These are phyloP conservation scores for Podospora pseudocomata DNA, from an alignment of 495 filamentous ascomycete species.

Conservation along the genomic window DNA sequence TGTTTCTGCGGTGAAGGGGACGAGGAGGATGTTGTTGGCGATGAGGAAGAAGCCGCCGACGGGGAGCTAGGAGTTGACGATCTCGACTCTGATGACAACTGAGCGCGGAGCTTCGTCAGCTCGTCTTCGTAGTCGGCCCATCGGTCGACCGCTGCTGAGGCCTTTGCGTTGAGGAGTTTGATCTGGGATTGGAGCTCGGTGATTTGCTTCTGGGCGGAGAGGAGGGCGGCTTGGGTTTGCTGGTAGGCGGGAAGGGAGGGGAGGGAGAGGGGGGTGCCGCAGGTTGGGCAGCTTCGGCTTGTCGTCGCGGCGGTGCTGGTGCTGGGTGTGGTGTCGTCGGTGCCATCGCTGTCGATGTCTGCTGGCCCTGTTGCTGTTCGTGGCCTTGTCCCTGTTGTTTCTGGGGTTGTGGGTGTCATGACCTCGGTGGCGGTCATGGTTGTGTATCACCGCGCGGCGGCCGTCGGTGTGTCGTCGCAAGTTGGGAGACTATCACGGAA, in stretches of 20 bases:
- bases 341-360: background rate
- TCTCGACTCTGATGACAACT: conserved; percentile 13
- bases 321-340: background rate
- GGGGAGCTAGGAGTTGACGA: background rate
- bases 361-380: background rate
- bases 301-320: background rate
- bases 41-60: background rate
- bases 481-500: background rate
- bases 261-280: conserved; percentile 36
- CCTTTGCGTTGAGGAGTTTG: conserved; percentile 67
- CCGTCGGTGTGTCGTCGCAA: background rate
- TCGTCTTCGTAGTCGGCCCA: conserved; percentile 96
- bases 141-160: conserved; percentile 70
- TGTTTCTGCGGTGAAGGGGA: background rate
- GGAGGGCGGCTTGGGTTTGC: conserved; percentile 49
- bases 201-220: conserved; percentile 64
- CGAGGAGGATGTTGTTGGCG: background rate
- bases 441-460: background rate
- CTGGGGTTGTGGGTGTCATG: conserved; percentile 11
- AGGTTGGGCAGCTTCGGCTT: conserved; percentile 36
- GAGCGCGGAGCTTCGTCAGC: conserved; percentile 60
- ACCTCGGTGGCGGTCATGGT: conserved; percentile 11
- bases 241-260: conserved; percentile 23
- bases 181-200: conserved; percentile 80
- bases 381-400: conserved; percentile 4